Conservation (phyloP, 2,329 filamentous ascomycete species). For the Aphanocladium album region DNA sequence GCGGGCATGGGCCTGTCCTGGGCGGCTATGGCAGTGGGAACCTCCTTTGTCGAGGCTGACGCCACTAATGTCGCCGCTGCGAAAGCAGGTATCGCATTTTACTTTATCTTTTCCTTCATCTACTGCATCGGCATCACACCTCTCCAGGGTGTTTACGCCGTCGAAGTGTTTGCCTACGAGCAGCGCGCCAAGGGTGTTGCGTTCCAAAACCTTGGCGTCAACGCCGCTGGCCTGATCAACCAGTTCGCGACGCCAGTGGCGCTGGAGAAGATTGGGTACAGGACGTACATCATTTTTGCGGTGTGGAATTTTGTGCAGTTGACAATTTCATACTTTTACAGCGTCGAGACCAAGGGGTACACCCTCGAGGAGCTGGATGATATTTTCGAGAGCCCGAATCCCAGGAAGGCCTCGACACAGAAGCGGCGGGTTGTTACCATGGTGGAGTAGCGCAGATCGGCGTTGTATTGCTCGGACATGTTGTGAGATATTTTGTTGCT, state of each 20-base stretch:
- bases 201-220: conserved; percentile 24
- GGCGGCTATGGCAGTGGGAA: conserved; percentile 37
- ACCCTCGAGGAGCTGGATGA: conserved; percentile 23
- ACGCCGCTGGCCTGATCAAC: conserved; percentile 38
- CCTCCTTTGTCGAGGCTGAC: conserved; percentile 41
- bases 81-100: conserved; percentile 40
- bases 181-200: conserved; percentile 46
- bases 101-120: conserved; percentile 45
- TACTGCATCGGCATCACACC: conserved; percentile 33
- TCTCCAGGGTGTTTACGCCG: conserved; percentile 33
- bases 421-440: conserved; percentile 7
- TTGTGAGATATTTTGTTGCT: not conserved
- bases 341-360: conserved; percentile 37
- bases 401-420: conserved; percentile 15
- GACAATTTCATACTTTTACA: conserved; percentile 38
- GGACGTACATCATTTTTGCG: conserved; percentile 41
- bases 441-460: not conserved
- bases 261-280: conserved; percentile 40
- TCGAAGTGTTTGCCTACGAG: conserved; percentile 42
- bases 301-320: conserved; percentile 32
- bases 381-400: conserved; percentile 12
- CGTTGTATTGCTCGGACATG: not conserved
- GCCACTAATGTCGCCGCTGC: conserved; percentile 34
- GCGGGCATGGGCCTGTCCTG: conserved; percentile 8
- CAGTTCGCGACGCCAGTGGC: conserved; percentile 36